Conservation (phyloP, 805 yeast species). For the Wickerhamiella azyma region DNA sequence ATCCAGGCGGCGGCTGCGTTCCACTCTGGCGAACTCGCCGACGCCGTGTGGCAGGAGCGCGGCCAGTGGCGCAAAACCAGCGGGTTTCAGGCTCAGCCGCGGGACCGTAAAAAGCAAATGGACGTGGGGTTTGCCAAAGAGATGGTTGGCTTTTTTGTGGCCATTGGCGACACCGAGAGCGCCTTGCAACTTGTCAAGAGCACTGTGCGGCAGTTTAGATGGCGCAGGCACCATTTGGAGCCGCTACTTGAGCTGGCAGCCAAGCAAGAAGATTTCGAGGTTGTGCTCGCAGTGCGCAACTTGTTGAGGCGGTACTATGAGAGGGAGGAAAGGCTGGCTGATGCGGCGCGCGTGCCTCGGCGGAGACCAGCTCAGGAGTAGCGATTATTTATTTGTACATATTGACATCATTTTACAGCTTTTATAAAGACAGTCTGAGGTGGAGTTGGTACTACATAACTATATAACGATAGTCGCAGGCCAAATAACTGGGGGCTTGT, state of each 20-base stretch:
- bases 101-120: conserved; percentile 29
- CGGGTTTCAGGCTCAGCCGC: conserved; percentile 32
- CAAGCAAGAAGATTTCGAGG: conserved; percentile 31
- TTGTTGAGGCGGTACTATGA: conserved; percentile 9
- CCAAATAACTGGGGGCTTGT: too few species aligned
- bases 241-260: conserved; percentile 30
- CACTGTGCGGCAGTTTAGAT: conserved; percentile 52
- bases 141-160: conserved; percentile 49
- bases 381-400: conserved; percentile 5
- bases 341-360: background rate
- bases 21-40: conserved; percentile 44
- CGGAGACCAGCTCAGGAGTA: background rate
- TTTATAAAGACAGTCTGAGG: too few species aligned
- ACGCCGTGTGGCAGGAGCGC: conserved; percentile 61
- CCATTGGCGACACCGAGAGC: conserved; percentile 45
- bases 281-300: conserved; percentile 7
- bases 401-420: background rate
- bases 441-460: too few species aligned
- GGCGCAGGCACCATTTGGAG: conserved; percentile 43
- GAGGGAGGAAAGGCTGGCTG: conserved; percentile 1
- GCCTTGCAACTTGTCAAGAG: conserved; percentile 56
- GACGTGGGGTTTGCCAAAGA: conserved; percentile 62
- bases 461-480: too few species aligned
- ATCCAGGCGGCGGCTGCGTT: conserved; percentile 51
- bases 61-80: conserved; percentile 54